phyloP scores from a whole-genome alignment of 768 basidiomycete species.

The Jaapia argillacea region DNA sequence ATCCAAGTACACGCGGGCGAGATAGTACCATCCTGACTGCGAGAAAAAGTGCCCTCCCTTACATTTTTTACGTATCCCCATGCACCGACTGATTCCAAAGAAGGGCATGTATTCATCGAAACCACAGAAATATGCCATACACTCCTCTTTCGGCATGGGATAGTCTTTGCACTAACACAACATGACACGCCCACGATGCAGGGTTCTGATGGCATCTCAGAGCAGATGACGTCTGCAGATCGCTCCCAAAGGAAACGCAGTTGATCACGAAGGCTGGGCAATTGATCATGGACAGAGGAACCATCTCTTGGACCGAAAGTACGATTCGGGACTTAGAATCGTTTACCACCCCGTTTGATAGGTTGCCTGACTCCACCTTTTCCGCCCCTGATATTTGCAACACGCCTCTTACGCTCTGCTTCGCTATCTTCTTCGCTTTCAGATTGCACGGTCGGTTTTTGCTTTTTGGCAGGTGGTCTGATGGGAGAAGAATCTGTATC shows the following conservation, averaged over 20 bases:
- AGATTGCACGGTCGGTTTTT: constrained; percentile 21
- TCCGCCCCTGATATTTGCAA: constrained; percentile 31
- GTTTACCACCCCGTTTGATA: constrained; percentile 64
- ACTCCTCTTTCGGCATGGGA: neutral
- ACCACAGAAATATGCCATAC: too few relatives aligned
- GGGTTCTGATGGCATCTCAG: neutral
- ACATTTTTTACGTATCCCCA: constrained; percentile 3
- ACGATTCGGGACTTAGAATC: constrained; percentile 37
- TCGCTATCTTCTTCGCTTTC: constrained; percentile 51
- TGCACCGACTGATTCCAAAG: neutral
- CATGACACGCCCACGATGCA: neutral
- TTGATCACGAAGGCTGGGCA: neutral
- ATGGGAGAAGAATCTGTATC: constrained; percentile 47
- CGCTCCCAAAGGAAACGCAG: too few relatives aligned
- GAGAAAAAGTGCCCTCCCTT: constrained; percentile 3
- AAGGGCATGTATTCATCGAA: neutral
- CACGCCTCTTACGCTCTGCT: constrained; percentile 33
- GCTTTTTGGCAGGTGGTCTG: constrained; percentile 32
- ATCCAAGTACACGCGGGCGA: too few relatives aligned
- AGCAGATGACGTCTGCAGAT: neutral
- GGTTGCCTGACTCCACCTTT: constrained; percentile 60
- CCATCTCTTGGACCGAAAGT: neutral
- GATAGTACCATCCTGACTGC: constrained; percentile 19
- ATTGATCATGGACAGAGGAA: constrained; percentile 9
- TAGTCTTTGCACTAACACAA: neutral